These are phyloP conservation scores for Scenedesmus sp. DNA, from an alignment of 163 green algal genomes.

Conservation along the genomic window DNA sequence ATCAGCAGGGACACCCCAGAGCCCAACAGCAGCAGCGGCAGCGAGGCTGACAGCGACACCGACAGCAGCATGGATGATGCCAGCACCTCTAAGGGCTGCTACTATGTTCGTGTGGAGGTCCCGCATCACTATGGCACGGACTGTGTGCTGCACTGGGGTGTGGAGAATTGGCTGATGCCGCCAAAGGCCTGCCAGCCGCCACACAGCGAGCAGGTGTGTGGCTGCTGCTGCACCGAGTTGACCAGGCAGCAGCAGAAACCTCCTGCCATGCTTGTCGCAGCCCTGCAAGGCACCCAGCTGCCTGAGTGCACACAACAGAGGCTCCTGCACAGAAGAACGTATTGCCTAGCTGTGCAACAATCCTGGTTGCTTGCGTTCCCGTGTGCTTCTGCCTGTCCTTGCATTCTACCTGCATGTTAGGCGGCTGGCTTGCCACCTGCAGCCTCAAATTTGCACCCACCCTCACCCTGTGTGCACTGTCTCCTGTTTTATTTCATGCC, in stretches of 20 bases:
- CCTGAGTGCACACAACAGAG: no score
- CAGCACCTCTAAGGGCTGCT: not conserved
- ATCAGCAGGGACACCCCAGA: slow-evolving; percentile 24
- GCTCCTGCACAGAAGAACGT: no score
- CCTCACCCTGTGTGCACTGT: no score
- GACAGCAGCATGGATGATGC: no score
- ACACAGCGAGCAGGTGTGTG: slow-evolving; percentile 34
- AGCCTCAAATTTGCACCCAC: no score
- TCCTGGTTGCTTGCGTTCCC: not conserved
- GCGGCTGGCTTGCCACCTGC: no score
- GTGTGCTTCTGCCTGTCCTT: not conserved
- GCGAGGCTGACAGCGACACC: not conserved
- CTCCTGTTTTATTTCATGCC: no score
- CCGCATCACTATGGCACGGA: not conserved
- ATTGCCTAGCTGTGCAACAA: no score
- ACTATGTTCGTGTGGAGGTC: slow-evolving; percentile 36
- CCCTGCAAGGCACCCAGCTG: no score
- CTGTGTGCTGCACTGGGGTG: slow-evolving; percentile 52
- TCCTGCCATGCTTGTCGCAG: no score
- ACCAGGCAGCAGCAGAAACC: no score
- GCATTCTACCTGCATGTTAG: no score
- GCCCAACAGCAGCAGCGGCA: not conserved
- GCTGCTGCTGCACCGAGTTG: not conserved
- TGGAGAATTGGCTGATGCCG: slow-evolving; percentile 50
- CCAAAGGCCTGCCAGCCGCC: slow-evolving; percentile 6